Percentiles rank a stretch among this genome's conserved stretches.
Conservation (phyloP, 805 yeast species). For the Osmozyma mogii region DNA sequence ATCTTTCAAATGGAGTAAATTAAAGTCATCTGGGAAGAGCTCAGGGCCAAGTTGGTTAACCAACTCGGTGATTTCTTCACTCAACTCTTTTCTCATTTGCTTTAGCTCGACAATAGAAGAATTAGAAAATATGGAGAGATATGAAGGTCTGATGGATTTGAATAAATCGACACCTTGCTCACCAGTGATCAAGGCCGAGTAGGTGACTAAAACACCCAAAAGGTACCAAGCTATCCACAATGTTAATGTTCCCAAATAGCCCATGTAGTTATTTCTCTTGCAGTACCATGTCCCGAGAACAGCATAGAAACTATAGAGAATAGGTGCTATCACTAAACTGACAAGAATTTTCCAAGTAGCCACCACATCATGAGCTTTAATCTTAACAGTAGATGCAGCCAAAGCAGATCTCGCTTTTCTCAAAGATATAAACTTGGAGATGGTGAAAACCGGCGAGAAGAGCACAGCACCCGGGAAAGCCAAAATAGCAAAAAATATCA, state of each 20-base stretch:
- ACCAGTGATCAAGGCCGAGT: conserved; percentile 86
- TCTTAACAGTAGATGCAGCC: conserved; percentile 81
- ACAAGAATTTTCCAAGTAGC: conserved; percentile 97
- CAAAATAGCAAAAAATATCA: conserved; percentile 48
- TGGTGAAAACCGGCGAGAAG: conserved; percentile 81
- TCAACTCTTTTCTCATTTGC: conserved; percentile 50
- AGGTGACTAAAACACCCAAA: conserved; percentile 67
- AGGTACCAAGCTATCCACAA: conserved; percentile 43
- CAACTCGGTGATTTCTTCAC: conserved; percentile 66
- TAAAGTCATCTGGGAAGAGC: conserved; percentile 75
- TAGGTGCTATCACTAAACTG: conserved; percentile 82
- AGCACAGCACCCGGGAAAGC: conserved; percentile 85
- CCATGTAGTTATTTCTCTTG: conserved; percentile 7
- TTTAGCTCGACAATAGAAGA: conserved; percentile 52
- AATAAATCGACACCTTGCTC: conserved; percentile 88
- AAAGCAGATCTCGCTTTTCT: conserved; percentile 72
- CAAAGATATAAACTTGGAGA: conserved; percentile 66
- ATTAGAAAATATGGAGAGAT: conserved; percentile 54
- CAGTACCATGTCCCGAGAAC: conserved; percentile 40
- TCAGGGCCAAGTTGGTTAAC: conserved; percentile 80
- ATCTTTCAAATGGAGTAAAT: conserved; percentile 41
- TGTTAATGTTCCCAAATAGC: conserved; percentile 22
- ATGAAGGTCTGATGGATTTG: conserved; percentile 76
- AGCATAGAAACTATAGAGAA: conserved; percentile 77
- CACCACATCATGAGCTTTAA: conserved; percentile 86